Base-by-base conservation (phyloP, 352 stramenopile species). In the Pythium periplocum region DNA sequence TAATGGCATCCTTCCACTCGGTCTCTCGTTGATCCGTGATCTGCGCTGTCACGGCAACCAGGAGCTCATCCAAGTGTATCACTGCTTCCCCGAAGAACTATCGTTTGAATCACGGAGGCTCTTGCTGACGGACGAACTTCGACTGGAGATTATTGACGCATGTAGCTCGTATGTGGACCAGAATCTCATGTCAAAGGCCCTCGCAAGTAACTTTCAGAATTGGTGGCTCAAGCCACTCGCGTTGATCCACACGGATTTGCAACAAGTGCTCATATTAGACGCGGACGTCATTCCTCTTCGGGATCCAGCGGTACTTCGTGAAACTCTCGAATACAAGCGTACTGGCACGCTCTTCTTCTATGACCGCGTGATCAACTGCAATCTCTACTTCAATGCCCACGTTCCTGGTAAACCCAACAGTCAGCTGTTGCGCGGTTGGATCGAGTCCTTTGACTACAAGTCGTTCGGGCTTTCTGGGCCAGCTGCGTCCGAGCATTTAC, bases 301-400 rank as follows among this genome's bases (percentile, higher is more conserved):
- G 1, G 58, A 87, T 37, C 73, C 73, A 2, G 67, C 77, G 2
- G 43, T 60, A 11, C 34, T 87, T 6, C 59, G 70, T 8, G 37
- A 44, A 9, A 68, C 65, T 45, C 57, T 52, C 0, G 69, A 58
- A 26, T 89, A 89, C 57, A 12, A 59, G 7, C 41, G 49, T 7
- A 81, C 56, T 4, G 75, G 75, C 9, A 86, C 78, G 45, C 66
- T 76, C 6, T 88, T 88, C 53, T 88, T 88, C 49, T 79, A 83
- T 39, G 78, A 89, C 57, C 74, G 73, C 33, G 60, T 80, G 34
- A 64, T 70, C 26, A 70, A 73, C 9, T 35, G 71, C 8, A 66
- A 64, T 41, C 64, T 57, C 11, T 69, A 57, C 53, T 60, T 68
- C 46, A 54, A 66, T 1, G 39, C 66, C 9, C 63, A 68, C 30